These are phyloP conservation scores for Mycena albidolilacea DNA, from an alignment of 768 basidiomycete species.

Conservation along the genomic window DNA sequence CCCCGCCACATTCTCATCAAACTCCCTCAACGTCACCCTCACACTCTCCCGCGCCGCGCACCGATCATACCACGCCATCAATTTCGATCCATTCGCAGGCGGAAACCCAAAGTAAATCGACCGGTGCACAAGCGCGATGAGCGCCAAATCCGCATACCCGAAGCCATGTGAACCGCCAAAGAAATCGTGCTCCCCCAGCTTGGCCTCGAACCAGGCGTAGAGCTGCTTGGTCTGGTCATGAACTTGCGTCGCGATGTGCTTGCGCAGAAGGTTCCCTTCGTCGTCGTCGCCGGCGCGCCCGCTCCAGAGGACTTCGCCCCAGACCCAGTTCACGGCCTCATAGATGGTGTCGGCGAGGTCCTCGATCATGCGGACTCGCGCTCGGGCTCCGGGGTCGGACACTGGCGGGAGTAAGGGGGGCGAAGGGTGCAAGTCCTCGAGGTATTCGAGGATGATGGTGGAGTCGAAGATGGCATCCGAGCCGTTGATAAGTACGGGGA, in stretches of 20 bases:
- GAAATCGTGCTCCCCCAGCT: slow-evolving; percentile 4
- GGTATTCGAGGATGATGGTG: slow-evolving; percentile 3
- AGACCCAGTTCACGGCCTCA: slow-evolving; percentile 6
- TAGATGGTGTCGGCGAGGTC: neutral
- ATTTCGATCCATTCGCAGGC: slow-evolving; percentile 4
- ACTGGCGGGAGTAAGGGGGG: slow-evolving; percentile 1
- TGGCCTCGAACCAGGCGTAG: slow-evolving; percentile 1
- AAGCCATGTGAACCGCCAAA: slow-evolving; percentile 4
- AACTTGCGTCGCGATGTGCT: slow-evolving; percentile 1
- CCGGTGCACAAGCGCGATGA: slow-evolving; percentile 6
- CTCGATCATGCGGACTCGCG: neutral
- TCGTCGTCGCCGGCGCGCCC: slow-evolving; percentile 3
- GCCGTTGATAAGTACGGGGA: neutral
- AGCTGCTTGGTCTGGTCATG: neutral
- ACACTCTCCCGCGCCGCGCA: slow-evolving; percentile 6
- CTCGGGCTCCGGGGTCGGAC: slow-evolving; percentile 6
- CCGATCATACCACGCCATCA: slow-evolving; percentile 6
- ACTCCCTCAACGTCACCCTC: slow-evolving; percentile 1
- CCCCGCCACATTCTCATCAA: neutral
- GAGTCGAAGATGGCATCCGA: slow-evolving; percentile 3
- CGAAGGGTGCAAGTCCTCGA: slow-evolving; percentile 4
- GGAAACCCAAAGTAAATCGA: slow-evolving; percentile 3
- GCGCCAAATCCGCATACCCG: slow-evolving; percentile 4
- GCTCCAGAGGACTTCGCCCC: slow-evolving; percentile 6
- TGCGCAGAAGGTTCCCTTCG: slow-evolving; percentile 2